Percentiles rank a stretch among this genome's conserved stretches.
Evolutionary conservation across 2,329 filamentous ascomycete species (phyloP).

Genomic region (Colletotrichum chrysophilum): DNA sequence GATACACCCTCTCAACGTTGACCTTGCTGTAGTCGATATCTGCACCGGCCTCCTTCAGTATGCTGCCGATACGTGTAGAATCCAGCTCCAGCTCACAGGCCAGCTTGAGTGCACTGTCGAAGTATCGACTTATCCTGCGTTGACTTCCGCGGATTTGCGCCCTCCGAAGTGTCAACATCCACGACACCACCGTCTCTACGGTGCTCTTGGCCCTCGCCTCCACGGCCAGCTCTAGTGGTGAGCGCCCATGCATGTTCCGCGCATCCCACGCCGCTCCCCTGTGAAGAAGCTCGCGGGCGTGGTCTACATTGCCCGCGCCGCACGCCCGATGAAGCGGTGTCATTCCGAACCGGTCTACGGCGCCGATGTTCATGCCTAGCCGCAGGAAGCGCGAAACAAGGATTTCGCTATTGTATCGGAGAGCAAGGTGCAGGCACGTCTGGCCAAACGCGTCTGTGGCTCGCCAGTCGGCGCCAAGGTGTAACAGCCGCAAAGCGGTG

Average conservation of each 20-base stretch:
- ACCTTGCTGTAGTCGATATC: neutral
- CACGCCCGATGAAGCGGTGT: neutral
- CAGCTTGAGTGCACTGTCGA: neutral
- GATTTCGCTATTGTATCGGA: neutral
- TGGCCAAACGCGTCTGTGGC: neutral
- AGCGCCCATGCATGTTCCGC: neutral
- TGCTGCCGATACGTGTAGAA: neutral
- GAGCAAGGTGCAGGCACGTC: neutral
- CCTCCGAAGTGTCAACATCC: accelerated
- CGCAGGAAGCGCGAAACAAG: neutral
- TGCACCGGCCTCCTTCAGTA: neutral
- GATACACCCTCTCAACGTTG: neutral
- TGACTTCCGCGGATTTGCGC: accelerated
- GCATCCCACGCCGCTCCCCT: neutral
- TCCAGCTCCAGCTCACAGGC: neutral
- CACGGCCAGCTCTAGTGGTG: neutral
- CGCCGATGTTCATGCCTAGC: neutral
- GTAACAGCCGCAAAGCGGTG: neutral
- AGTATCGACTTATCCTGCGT: accelerated
- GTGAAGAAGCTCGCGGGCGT: neutral
- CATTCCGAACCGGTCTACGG: neutral
- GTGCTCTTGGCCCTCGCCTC: neutral
- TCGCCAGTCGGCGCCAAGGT: neutral
- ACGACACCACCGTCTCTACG: neutral
- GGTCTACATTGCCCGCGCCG: neutral